Evolutionary conservation across 345 rosid genomes (phyloP).

Genomic region (Populus davidiana): DNA sequence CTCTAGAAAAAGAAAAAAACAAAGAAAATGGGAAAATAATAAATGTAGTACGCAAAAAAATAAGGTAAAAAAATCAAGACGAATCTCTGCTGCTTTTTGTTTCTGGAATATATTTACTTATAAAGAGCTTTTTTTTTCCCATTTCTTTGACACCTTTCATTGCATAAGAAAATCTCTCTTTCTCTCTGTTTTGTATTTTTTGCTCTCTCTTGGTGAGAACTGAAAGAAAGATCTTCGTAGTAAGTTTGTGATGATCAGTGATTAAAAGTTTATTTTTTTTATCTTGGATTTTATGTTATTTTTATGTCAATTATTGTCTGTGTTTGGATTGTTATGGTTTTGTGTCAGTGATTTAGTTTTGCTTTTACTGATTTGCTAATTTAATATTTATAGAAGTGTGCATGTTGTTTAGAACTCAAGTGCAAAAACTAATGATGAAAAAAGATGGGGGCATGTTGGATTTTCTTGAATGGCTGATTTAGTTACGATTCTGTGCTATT

Average conservation of each 20-base stretch:
- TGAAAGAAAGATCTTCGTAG: neutral
- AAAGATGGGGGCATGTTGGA: neutral
- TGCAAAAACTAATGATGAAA: neutral
- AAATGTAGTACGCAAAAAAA: neutral
- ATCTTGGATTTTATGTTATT: neutral
- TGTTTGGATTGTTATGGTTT: neutral
- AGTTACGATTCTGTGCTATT: neutral
- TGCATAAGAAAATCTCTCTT: neutral
- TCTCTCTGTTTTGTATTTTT: slow-evolving; percentile 7
- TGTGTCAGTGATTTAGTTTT: neutral
- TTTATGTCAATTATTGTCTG: neutral
- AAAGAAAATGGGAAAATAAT: neutral
- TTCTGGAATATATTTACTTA: neutral
- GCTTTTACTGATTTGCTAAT: neutral
- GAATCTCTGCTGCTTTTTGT: neutral
- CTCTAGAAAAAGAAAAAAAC: neutral
- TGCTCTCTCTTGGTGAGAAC: neutral
- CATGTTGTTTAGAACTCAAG: neutral
- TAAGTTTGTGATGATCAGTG: slow-evolving; percentile 3
- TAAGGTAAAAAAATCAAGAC: neutral
- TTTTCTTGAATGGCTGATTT: neutral
- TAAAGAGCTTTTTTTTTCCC: slow-evolving; percentile 7
- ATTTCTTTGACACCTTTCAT: slow-evolving; percentile 12
- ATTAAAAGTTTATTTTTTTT: neutral
- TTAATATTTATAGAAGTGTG: neutral